A percentile compares a stretch with the other conserved stretches of the same genome.
These are phyloP conservation scores for Clavispora carvajalis DNA, from an alignment of 805 yeast species.

Conservation along the genomic window DNA sequence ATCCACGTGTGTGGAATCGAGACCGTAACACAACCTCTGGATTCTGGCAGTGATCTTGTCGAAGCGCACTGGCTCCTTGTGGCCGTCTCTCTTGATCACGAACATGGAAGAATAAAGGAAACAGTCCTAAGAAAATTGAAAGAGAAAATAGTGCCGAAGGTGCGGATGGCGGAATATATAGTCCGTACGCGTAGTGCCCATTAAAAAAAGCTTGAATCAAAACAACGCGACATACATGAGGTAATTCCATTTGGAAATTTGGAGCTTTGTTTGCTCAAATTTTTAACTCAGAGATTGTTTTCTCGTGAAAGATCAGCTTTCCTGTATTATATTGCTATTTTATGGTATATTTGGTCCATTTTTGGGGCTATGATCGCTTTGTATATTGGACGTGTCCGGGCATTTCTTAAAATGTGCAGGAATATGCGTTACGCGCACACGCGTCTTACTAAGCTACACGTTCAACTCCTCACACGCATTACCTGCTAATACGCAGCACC, in stretches of 20 bases:
- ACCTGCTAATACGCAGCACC: not conserved
- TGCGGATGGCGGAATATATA: slow-evolving; percentile 5
- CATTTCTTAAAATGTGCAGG: not conserved
- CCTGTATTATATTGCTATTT: too few relatives aligned
- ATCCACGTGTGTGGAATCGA: slow-evolving; percentile 87
- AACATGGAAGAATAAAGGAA: slow-evolving; percentile 44
- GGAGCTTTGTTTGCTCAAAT: too few relatives aligned
- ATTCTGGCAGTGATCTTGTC: slow-evolving; percentile 93
- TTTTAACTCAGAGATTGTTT: too few relatives aligned
- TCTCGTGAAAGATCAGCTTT: too few relatives aligned
- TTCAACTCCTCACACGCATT: not conserved
- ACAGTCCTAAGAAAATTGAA: not conserved
- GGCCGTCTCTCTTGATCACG: slow-evolving; percentile 90
- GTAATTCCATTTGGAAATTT: not conserved
- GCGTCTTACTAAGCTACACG: slow-evolving; percentile 4
- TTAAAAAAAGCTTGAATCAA: slow-evolving; percentile 2
- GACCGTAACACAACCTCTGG: slow-evolving; percentile 89
- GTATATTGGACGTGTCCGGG: not conserved
- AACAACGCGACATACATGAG: slow-evolving; percentile 6
- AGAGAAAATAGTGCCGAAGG: not conserved
- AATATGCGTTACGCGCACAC: slow-evolving; percentile 2
- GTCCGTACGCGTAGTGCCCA: slow-evolving; percentile 10
- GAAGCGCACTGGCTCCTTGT: slow-evolving; percentile 88
- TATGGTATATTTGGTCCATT: not conserved
- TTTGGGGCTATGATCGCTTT: not conserved